phyloP scores from a whole-genome alignment of 768 basidiomycete genomes.

The Trametes gibbosa region DNA sequence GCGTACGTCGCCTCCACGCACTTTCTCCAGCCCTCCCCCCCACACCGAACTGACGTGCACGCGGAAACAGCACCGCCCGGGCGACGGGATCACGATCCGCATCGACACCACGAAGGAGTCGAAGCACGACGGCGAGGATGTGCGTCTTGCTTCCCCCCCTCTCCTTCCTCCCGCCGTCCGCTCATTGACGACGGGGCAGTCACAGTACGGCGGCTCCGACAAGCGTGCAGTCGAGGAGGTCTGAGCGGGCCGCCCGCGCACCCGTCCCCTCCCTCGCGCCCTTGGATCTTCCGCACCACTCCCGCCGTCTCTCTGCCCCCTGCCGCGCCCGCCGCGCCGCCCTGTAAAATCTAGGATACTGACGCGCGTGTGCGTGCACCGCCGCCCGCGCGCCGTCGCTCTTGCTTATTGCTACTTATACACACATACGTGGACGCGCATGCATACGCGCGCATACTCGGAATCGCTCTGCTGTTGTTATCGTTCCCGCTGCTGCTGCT shows the following conservation, averaged over 20 bases:
- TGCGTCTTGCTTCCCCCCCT: neutral
- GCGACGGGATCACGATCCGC: slow-evolving; percentile 55
- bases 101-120: slow-evolving; percentile 60
- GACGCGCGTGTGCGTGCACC: neutral
- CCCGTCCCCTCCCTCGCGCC: neutral
- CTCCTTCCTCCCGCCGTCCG: neutral
- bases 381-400: neutral
- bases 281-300: too few relatives aligned
- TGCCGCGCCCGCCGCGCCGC: neutral
- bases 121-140: slow-evolving; percentile 33
- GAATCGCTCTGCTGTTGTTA: too few relatives aligned
- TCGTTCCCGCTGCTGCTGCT: too few relatives aligned
- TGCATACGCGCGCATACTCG: too few relatives aligned
- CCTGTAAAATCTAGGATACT: slow-evolving; percentile 9
- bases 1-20: neutral
- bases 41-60: neutral
- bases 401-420: slow-evolving; percentile 3
- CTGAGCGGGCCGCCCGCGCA: neutral
- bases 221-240: slow-evolving; percentile 12
- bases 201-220: slow-evolving; percentile 12
- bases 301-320: neutral
- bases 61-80: slow-evolving; percentile 3
- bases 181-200: neutral
- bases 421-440: too few relatives aligned
- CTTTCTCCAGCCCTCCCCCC: neutral